Percentiles rank a stretch among this genome's conserved stretches.
phyloP scores from a whole-genome alignment of 345 rosid genomes.

The Gossypium stocksii region DNA sequence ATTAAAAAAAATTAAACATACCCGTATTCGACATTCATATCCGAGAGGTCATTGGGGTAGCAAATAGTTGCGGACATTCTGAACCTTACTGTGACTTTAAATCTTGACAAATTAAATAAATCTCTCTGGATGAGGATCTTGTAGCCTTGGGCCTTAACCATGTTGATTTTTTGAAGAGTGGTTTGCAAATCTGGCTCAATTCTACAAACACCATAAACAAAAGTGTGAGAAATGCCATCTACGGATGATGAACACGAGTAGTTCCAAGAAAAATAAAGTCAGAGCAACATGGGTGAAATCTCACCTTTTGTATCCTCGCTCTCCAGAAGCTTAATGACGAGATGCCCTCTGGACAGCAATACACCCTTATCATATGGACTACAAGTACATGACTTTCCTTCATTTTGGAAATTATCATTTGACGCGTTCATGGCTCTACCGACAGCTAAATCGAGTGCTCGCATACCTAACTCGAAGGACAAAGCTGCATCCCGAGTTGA shows the following conservation, averaged over 20 bases:
- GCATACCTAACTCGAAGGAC: slow-evolving; percentile 81
- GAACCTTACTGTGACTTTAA: slow-evolving; percentile 19
- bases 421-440: slow-evolving; percentile 42
- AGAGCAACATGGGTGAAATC: not conserved
- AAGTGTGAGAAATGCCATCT: not conserved
- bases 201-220: slow-evolving; percentile 36
- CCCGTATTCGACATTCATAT: not conserved
- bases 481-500: slow-evolving; percentile 72
- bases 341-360: slow-evolving; percentile 66
- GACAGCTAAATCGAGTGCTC: slow-evolving; percentile 81
- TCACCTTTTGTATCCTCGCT: slow-evolving; percentile 82
- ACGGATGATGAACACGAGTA: not conserved
- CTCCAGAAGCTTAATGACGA: slow-evolving; percentile 85
- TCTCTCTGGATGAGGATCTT: slow-evolving; percentile 89
- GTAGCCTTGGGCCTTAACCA: slow-evolving; percentile 97
- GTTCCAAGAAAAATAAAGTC: not conserved
- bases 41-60: not conserved
- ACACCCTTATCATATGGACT: slow-evolving; percentile 41
- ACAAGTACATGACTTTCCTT: slow-evolving; percentile 5
- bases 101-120: slow-evolving; percentile 79
- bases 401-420: slow-evolving; percentile 23
- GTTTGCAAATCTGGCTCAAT: slow-evolving; percentile 64
- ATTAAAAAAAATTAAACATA: not conserved
- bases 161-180: slow-evolving; percentile 73
- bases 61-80: not conserved